These are phyloP conservation scores for Phytophthora boehmeriae DNA, from an alignment of 352 stramenopile genomes.

Conservation along the genomic window DNA sequence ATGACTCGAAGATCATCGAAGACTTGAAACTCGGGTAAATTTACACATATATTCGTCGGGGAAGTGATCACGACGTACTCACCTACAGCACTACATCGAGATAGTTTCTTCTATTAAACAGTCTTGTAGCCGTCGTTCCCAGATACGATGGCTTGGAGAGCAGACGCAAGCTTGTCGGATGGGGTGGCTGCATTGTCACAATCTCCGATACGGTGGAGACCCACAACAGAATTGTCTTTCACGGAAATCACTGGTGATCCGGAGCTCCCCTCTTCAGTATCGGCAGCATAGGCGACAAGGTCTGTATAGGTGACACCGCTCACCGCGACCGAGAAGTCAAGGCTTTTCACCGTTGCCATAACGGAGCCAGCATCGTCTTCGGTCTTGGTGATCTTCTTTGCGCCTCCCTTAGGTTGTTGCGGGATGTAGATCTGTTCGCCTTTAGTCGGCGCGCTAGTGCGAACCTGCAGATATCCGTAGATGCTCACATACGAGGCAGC, in stretches of 20 bases:
- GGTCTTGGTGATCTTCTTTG: constrained; percentile 63
- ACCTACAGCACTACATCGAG: constrained; percentile 1
- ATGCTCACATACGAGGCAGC: constrained; percentile 38
- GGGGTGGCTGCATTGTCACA: constrained; percentile 63
- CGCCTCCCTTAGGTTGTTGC: constrained; percentile 59
- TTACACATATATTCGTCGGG: neutral
- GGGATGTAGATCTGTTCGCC: constrained; percentile 71
- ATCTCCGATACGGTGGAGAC: constrained; percentile 75
- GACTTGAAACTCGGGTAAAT: too few relatives aligned
- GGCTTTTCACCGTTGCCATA: constrained; percentile 28
- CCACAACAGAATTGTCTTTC: constrained; percentile 63
- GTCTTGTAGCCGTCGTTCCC: constrained; percentile 43
- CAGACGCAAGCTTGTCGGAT: constrained; percentile 24
- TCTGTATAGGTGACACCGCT: constrained; percentile 33
- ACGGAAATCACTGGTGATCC: constrained; percentile 63
- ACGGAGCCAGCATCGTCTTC: constrained; percentile 37
- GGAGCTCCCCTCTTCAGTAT: constrained; percentile 70
- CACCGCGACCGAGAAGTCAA: constrained; percentile 45
- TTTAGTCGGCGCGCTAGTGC: constrained; percentile 40
- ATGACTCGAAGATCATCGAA: too few relatives aligned
- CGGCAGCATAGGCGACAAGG: constrained; percentile 68
- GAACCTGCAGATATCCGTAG: constrained; percentile 67
- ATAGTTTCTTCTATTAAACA: constrained; percentile 19
- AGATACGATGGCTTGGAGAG: constrained; percentile 28
- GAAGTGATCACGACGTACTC: neutral